Evolutionary conservation across 2,329 filamentous ascomycete species (phyloP).

Genomic region (Leptographium procerum): DNA sequence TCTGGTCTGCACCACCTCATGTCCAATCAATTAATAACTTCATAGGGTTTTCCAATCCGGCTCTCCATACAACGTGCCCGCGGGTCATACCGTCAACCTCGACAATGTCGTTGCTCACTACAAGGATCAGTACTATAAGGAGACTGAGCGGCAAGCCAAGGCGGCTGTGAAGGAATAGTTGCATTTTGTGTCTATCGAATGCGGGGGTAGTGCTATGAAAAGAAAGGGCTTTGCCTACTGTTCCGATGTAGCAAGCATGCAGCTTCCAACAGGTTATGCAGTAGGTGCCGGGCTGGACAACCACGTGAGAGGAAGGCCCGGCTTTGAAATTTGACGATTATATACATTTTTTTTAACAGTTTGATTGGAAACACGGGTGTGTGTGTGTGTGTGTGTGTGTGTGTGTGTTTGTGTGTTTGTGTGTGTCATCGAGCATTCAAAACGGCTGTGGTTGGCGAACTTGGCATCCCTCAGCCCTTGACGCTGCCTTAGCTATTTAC

Average conservation of each 20-base stretch:
- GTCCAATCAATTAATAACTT: neutral
- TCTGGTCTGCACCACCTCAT: neutral
- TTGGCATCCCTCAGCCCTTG: neutral
- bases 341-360: neutral
- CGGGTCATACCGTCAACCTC: conserved; percentile 42
- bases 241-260: neutral
- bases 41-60: conserved; percentile 38
- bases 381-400: too few relatives aligned
- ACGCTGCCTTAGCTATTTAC: neutral
- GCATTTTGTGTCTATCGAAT: neutral
- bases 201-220: neutral
- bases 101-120: conserved; percentile 48
- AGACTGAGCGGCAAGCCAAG: conserved; percentile 43
- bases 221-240: too few relatives aligned
- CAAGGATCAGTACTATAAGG: conserved; percentile 39
- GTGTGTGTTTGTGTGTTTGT: too few relatives aligned
- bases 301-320: neutral
- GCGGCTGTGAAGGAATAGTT: conserved; percentile 19
- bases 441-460: neutral
- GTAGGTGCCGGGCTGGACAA: neutral
- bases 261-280: neutral
- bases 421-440: neutral
- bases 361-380: neutral
- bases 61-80: conserved; percentile 40
- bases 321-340: neutral